Conservation (phyloP, 768 basidiomycete species). For the Solioccasus polychromus region DNA sequence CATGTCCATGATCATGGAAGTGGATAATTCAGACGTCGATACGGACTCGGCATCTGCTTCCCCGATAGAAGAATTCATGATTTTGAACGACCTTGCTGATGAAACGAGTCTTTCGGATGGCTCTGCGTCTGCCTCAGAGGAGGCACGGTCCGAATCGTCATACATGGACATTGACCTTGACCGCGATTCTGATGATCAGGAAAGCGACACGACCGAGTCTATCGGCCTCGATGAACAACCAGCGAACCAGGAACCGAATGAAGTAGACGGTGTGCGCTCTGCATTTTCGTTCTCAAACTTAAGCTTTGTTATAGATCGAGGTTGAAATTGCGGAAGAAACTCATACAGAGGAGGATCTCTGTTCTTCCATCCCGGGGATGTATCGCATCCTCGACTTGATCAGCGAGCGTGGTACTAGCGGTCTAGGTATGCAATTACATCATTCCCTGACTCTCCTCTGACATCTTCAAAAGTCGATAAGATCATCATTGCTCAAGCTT, state of each 20-base stretch:
- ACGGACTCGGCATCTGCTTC: conserved; percentile 1
- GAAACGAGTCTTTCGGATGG: conserved; percentile 3
- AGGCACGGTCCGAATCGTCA: conserved; percentile 17
- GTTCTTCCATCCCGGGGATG: conserved; percentile 39
- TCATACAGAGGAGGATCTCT: conserved; percentile 19
- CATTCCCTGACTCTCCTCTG: background rate
- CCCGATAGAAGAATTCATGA: conserved; percentile 11
- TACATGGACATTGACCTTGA: conserved; percentile 17
- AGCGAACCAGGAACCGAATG: conserved; percentile 10
- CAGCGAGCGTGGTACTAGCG: conserved; percentile 47
- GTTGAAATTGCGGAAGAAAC: conserved; percentile 7
- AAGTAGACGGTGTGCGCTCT: conserved; percentile 7
- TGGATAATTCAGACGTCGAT: conserved; percentile 9
- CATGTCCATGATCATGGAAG: conserved; percentile 19
- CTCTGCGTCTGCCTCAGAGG: conserved; percentile 3
- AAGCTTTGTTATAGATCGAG: conserved; percentile 14
- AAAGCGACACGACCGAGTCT: conserved; percentile 13
- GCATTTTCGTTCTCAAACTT: background rate
- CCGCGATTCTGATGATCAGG: conserved; percentile 13
- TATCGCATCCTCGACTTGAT: conserved; percentile 55
- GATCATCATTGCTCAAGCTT: conserved; percentile 56
- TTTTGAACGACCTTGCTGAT: conserved; percentile 1
- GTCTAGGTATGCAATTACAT: conserved; percentile 41
- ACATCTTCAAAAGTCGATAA: conserved; percentile 49
- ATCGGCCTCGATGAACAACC: conserved; percentile 12